Base-by-base conservation (phyloP, 1,284 basidiomycete species). In the Peniophora sp. region DNA sequence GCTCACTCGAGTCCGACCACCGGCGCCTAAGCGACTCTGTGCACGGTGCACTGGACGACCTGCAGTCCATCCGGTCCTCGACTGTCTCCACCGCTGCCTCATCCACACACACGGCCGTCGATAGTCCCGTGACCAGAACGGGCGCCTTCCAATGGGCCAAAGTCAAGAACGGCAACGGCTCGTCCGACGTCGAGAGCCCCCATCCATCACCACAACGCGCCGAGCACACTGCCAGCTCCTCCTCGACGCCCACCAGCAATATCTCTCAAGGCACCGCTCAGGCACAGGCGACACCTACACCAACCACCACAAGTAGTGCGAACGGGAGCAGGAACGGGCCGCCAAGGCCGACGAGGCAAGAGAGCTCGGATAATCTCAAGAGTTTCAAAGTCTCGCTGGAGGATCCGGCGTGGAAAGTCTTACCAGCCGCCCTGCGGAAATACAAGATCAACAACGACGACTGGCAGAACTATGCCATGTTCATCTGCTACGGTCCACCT, bases 391-490 rank as follows among this genome's bases (percentile, higher is more conserved):
- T 91, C 57, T 88, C 91, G 55, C 68, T 99, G 54, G 96, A 99
- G 54, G 97, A 99, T 67, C 96, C 97, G 0, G 97, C 95, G 51
- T 96, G 91, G 86, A 97, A 97, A 63, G 96, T 99, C 15, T 73
- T 99, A 15, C 96, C 97, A 0, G 95, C 96, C 0, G 97, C 97
- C 15, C 74, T 99, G 57, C 97, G 97, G 72, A 98, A 98, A 69
- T 99, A 99, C 70, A 93, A 93, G 65, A 98, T 99, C 69, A 88
- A 95, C 64, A 95, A 95, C 63, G 97, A 99, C 60, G 95, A 94
- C 66, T 99, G 96, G 95, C 88, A 92, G 73, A 88, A 92, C 62
- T 99, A 99, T 71, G 97, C 96, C 22, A 88, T 99, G 81, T 99
- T 99, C 69, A 98, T 99, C 57, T 98, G 95, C 62, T 97, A 95